These are phyloP conservation scores for Cocos nucifera DNA, from an alignment of 176 grass and related monocot genomes.

Conservation along the genomic window DNA sequence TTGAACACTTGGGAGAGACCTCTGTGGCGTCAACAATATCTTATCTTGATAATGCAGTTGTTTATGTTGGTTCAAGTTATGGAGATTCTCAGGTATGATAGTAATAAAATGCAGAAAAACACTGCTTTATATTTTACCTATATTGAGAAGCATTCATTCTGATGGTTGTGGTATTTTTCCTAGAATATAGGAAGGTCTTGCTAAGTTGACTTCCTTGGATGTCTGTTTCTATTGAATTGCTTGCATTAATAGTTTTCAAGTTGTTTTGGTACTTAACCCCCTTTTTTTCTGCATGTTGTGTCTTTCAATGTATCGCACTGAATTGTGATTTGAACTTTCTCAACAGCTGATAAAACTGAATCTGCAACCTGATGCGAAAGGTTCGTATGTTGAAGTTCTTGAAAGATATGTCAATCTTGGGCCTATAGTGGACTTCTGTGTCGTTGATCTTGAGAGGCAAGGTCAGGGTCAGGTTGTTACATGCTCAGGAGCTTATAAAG, in stretches of 20 bases:
- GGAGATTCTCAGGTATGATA: constrained; percentile 90
- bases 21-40: constrained; percentile 91
- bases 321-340: not conserved
- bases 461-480: constrained; percentile 91
- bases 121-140: too few relatives aligned
- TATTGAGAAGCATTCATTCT: too few relatives aligned
- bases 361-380: constrained; percentile 81
- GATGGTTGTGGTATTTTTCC: too few relatives aligned
- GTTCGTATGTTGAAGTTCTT: constrained; percentile 89
- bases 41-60: constrained; percentile 97
- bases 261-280: too few relatives aligned
- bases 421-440: constrained; percentile 89
- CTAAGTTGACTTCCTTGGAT: too few relatives aligned
- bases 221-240: too few relatives aligned
- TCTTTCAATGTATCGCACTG: too few relatives aligned
- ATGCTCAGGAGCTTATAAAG: constrained; percentile 92
- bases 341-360: constrained; percentile 89
- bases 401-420: constrained; percentile 90
- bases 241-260: too few relatives aligned
- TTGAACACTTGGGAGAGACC: constrained; percentile 89
- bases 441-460: constrained; percentile 96
- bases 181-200: too few relatives aligned
- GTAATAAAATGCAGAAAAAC: not conserved
- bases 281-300: too few relatives aligned
- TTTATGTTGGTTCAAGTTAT: constrained; percentile 95